Evolutionary conservation across 441 rosid species (phyloP).

Genomic region (Codiaeum variegatum): DNA sequence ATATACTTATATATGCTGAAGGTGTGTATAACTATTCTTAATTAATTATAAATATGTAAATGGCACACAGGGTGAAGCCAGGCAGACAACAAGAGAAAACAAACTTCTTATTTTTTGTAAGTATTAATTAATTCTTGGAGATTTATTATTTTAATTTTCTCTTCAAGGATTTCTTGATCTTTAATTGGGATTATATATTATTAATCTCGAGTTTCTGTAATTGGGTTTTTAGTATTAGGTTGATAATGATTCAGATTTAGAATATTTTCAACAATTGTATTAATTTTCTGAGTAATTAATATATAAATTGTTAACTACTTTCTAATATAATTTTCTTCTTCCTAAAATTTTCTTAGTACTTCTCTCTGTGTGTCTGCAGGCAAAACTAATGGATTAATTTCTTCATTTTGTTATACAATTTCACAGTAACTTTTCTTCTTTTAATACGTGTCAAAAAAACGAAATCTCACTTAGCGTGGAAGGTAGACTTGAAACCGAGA

Average conservation of each 20-base stretch:
- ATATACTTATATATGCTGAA: background rate
- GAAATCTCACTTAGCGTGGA: too few species aligned
- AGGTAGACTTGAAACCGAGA: too few species aligned
- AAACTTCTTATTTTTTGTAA: conserved; percentile 2
- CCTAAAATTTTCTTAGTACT: too few species aligned
- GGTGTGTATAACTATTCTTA: background rate
- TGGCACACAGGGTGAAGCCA: conserved; percentile 46
- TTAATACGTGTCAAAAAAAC: too few species aligned
- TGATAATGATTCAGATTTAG: background rate
- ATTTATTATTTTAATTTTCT: background rate
- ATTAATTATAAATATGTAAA: background rate
- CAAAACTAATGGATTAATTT: background rate
- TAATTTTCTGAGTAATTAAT: background rate
- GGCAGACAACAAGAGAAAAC: conserved; percentile 24
- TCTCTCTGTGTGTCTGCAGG: too few species aligned
- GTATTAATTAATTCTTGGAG: background rate
- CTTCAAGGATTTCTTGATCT: background rate
- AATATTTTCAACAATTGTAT: background rate
- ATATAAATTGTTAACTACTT: background rate
- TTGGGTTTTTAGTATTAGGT: background rate
- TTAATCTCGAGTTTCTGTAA: background rate
- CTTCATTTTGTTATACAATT: too few species aligned
- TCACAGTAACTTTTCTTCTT: too few species aligned
- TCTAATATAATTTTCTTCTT: background rate
- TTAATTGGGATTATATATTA: background rate